Base-by-base conservation (phyloP, 345 rosid species). In the Eucalyptus curtisii region DNA sequence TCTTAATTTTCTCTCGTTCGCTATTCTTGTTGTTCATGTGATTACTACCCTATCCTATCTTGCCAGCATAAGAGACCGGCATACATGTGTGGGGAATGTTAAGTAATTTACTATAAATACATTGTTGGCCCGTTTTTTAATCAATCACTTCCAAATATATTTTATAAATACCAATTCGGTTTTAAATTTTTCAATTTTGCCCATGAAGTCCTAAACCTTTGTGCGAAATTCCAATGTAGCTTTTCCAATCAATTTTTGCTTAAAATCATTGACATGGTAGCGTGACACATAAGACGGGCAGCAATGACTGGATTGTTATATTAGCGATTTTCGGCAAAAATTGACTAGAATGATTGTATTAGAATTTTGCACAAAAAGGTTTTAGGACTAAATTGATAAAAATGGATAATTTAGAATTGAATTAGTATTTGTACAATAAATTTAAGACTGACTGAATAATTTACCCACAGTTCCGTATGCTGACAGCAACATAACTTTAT, bases 271-370 rank as follows among this genome's bases (percentile, higher is more conserved):
- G 3, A 64, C 20, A 7, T 64, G 5, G 20, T 7, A 11, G 0
- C 7, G 0, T 64, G 6, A 16, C 20, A n/a, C 37, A 64, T n/a
- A 64, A 4, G 20, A n/a, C 8, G 20, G 10, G 4, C 2, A 0
- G 5, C 2, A 14, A 64, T 64, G 10, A n/a, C 10, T 64, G 4
- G 5, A 64, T 8, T 7, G 5, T 15, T 17, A 64, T 8, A 64
- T n/a, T 7, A n/a, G 10, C 5, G 0, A n/a, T 64, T 64, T 64
- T 64, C 0, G 1, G 5, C 5, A 64, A n/a, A 64, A 64, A n/a
- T 7, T n/a, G 20, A 17, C 40, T 2, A 8, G 37, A 64, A n/a
- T 7, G 5, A n/a, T 9, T 64, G 2, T 7, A 64, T 14, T n/a
- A n/a, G 3, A n/a, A 64, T n/a, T n/a, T n/a, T 1, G 2, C 20